Conservation (phyloP, 2,329 filamentous ascomycete species). For the Penicillium occitanis region DNA sequence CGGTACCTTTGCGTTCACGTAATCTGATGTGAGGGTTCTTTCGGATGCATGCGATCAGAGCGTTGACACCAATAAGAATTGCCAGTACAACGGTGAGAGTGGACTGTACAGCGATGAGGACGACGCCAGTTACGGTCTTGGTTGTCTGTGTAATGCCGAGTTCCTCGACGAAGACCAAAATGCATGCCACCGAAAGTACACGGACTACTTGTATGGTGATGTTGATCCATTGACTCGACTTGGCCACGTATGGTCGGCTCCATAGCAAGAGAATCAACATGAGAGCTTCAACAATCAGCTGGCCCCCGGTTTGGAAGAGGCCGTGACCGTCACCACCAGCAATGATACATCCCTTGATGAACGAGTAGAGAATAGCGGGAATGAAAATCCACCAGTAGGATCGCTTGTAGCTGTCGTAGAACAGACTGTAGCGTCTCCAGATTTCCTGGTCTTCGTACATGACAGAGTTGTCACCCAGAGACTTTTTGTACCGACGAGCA, state of each 20-base stretch:
- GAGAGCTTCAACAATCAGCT: conserved; percentile 75
- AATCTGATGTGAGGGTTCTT: conserved; percentile 87
- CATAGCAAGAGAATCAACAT: conserved; percentile 80
- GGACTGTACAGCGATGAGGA: conserved; percentile 87
- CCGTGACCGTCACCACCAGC: conserved; percentile 84
- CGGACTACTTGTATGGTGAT: conserved; percentile 87
- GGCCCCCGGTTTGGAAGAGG: conserved; percentile 73
- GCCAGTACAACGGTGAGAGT: conserved; percentile 78
- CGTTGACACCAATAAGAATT: conserved; percentile 85
- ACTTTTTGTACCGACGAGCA: conserved; percentile 70
- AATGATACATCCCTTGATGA: conserved; percentile 81
- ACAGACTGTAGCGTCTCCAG: conserved; percentile 94
- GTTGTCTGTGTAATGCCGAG: conserved; percentile 87
- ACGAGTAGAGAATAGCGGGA: conserved; percentile 84
- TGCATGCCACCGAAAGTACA: conserved; percentile 82
- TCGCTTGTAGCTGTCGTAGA: conserved; percentile 95
- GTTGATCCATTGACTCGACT: conserved; percentile 89
- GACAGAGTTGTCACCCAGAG: conserved; percentile 68
- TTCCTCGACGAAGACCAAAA: conserved; percentile 91
- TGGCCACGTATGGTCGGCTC: conserved; percentile 81
- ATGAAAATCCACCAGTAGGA: conserved; percentile 97
- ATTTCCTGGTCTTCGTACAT: conserved; percentile 87
- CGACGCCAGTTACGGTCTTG: conserved; percentile 90
- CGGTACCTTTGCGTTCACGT: conserved; percentile 85
- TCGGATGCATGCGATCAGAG: conserved; percentile 76